Evolutionary conservation across 1,139 yeast species (phyloP), one percentile per base, ranked within the genome.

Genomic region (Yamadazyma jaroonii): DNA sequence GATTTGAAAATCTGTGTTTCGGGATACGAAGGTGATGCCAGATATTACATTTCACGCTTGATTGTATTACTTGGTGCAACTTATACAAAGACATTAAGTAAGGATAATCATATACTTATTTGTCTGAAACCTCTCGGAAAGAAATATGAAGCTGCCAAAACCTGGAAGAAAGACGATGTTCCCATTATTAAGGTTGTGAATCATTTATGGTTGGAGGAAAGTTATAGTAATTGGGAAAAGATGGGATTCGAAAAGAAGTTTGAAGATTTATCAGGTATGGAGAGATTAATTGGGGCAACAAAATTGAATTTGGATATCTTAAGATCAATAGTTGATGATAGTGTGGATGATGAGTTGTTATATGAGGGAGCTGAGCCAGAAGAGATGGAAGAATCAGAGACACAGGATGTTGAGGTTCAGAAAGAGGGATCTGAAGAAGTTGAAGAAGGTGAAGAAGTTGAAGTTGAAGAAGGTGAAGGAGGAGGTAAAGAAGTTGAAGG

Each of bases 131-230:
- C 85, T 0, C 58, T 57, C 12, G 97, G 98, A 1, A 76, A 72
- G 41, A 92, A 92, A 59, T 87, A 75, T 51, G 74, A 72, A 9
- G 87, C 92, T 8, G 95, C 95, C 0, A 62, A 63, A 31, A 85
- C 89, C 81, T 74, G 80, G 64, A 53, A 56, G 6, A 46, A 42
- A 9, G 37, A 54, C 29, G 61, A 59, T 0, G 38, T 52, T 4
- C 62, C 73, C 2, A 62, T 64, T 7, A 72, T 82, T 21, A 63
- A 62, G 25, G 57, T 84, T 1, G 83, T 87, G 0, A 89, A 84
- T 52, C 96, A 87, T 57, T 53, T 82, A 13, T 92, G 98, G 98
- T 61, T 92, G n/a, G 97, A 92, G 54, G 94, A 86, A 41, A 74
- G 85, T 37, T 84, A 71, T 53, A 68, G 81, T 0, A 59, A 69